Conservation (phyloP, 768 basidiomycete genomes). For the Solioccasus polychromus region DNA sequence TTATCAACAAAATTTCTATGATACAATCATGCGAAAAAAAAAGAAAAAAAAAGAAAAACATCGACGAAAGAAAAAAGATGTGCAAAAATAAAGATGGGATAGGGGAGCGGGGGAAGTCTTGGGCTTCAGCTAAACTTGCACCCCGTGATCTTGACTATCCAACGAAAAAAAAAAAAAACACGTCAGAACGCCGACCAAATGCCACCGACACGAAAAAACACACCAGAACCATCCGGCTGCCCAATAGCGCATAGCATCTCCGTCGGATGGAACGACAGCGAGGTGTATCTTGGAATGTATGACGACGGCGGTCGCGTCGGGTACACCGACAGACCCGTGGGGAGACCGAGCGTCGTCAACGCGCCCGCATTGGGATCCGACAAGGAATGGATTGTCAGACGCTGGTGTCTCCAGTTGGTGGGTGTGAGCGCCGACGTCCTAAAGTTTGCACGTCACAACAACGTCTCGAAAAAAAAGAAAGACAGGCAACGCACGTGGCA, state of each 20-base stretch:
- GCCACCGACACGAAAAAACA: conserved; percentile 11
- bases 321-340: conserved; percentile 53
- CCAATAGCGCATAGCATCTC: conserved; percentile 83
- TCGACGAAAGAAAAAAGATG: conserved; percentile 10
- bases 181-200: not conserved
- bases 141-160: conserved; percentile 55
- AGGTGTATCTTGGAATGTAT: conserved; percentile 59
- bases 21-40: no score
- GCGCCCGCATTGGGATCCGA: conserved; percentile 26
- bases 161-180: conserved; percentile 9
- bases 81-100: conserved; percentile 11
- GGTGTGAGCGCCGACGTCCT: conserved; percentile 62
- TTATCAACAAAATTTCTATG: conserved; percentile 6
- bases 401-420: conserved; percentile 65
- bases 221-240: conserved; percentile 64
- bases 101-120: not conserved
- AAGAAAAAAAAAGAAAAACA: conserved; percentile 10
- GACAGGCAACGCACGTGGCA: conserved; percentile 72
- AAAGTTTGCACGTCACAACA: conserved; percentile 8
- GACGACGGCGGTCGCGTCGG: conserved; percentile 58
- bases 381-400: conserved; percentile 58
- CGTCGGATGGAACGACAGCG: conserved; percentile 77
- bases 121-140: conserved; percentile 44
- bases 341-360: conserved; percentile 44
- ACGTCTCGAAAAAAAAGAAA: not conserved